phyloP scores from a whole-genome alignment of 2,329 filamentous ascomycete genomes.

The Diaporthe aspalathi region DNA sequence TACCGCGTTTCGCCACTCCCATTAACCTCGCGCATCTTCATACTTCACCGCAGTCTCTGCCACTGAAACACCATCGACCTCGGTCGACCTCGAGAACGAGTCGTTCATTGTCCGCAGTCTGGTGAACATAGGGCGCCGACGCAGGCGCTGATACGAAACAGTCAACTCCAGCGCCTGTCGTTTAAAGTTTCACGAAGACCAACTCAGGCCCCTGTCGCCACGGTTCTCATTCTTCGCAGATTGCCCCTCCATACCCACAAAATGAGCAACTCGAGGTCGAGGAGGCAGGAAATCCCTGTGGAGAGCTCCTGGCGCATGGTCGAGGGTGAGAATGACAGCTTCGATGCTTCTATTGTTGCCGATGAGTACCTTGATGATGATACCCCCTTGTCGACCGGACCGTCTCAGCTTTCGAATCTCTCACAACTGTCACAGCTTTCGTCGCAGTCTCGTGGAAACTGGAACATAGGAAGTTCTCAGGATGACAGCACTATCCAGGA shows the following conservation, averaged over 20 bases:
- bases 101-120: background rate
- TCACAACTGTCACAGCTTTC: conserved; percentile 46
- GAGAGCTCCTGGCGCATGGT: conserved; percentile 72
- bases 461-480: conserved; percentile 60
- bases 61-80: background rate
- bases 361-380: conserved; percentile 56
- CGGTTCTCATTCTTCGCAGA: background rate
- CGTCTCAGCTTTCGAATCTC: conserved; percentile 57
- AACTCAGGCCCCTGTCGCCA: background rate
- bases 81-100: no score
- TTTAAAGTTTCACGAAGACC: background rate
- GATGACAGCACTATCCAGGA: conserved; percentile 64
- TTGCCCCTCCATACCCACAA: background rate
- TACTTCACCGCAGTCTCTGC: background rate
- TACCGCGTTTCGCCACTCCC: conserved; percentile 33
- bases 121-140: background rate
- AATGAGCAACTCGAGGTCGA: conserved; percentile 34
- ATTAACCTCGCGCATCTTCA: background rate
- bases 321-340: conserved; percentile 70
- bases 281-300: conserved; percentile 52
- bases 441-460: conserved; percentile 47
- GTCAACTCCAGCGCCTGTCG: background rate
- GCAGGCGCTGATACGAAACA: background rate
- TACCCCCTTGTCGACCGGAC: conserved; percentile 54
- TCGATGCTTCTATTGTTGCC: conserved; percentile 66